Evolutionary conservation across 2,329 filamentous ascomycete genomes (phyloP), one percentile per base, ranked within the genome.

Genomic region (Rhinocladiella mackenziei): DNA sequence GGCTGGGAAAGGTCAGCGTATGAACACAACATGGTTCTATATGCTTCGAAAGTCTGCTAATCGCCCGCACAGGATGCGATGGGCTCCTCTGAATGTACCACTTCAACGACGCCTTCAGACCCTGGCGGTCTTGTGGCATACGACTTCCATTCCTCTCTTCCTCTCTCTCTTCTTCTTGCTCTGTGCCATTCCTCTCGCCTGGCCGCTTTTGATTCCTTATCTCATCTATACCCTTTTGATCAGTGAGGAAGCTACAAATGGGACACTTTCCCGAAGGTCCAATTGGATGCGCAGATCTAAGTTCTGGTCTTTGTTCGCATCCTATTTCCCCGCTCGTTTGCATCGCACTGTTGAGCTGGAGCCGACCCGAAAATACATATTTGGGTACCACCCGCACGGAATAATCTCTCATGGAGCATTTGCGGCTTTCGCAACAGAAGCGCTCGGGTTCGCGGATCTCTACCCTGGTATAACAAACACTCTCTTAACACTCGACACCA

Each of bases 331-430:
- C 3, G 87, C 89, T 35, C 78, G 78, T 44, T 75, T 98, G 28
- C 89, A 97, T 69, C 87, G 92, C 54, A 92, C 87, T 3, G 77
- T 84, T 54, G 76, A 83, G 44, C 77, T 98, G 5, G 78, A 85
- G 15, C 77, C 88, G 0, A 88, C 84, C 1, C 76, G 89, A 51
- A 95, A 94, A 66, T 98, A 97, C 69, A 89, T 98, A 52, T 89
- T 98, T 58, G 91, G 91, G 32, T 97, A 97, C 65, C 92, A 97
- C 59, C 92, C 92, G 0, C 92, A 98, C 62, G 91, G 92, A 17
- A 97, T 98, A 65, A 96, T 98, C 60, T 92, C 86, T 4, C 88
- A 96, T 58, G 92, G 91, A n/a, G 91, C 89, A 0, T 96, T 91
- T 69, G 86, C 82, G 4, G 86, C 89, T 4, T 97, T 97, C 60